Evolutionary conservation across 805 yeast species (phyloP).

Genomic region (Lipomyces starkeyi): DNA sequence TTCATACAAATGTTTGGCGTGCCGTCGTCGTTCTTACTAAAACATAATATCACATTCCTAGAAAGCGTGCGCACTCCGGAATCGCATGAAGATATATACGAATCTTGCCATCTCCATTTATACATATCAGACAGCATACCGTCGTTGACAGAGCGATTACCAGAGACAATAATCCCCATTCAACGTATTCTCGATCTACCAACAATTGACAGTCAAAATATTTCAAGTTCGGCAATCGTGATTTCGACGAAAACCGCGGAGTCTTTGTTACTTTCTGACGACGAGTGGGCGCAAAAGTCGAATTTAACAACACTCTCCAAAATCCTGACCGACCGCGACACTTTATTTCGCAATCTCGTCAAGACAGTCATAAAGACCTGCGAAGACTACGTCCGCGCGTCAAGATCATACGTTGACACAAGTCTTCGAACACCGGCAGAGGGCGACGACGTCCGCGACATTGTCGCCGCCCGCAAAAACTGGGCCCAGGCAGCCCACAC

Average conservation of each 20-base stretch:
- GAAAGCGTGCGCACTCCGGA: constrained; percentile 27
- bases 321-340: constrained; percentile 22
- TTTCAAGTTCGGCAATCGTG: constrained; percentile 17
- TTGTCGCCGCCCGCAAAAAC: constrained; percentile 37
- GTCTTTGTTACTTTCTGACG: background rate
- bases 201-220: background rate
- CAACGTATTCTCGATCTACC: constrained; percentile 28
- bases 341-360: constrained; percentile 20
- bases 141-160: constrained; percentile 22
- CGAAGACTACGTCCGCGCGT: constrained; percentile 39
- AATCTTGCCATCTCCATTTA: constrained; percentile 32
- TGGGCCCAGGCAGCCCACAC: constrained; percentile 49
- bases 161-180: constrained; percentile 25
- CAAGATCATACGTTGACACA: constrained; percentile 19
- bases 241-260: constrained; percentile 23
- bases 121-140: constrained; percentile 17
- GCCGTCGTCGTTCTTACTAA: constrained; percentile 29
- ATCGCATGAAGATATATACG: constrained; percentile 25
- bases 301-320: constrained; percentile 6
- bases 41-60: constrained; percentile 20
- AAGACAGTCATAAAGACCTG: constrained; percentile 43
- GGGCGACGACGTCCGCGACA: constrained; percentile 31
- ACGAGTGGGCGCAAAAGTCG: constrained; percentile 17
- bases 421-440: constrained; percentile 4
- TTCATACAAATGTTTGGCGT: constrained; percentile 24